These are phyloP conservation scores for Mycena vulgaris DNA, from an alignment of 768 basidiomycete genomes.

Conservation along the genomic window DNA sequence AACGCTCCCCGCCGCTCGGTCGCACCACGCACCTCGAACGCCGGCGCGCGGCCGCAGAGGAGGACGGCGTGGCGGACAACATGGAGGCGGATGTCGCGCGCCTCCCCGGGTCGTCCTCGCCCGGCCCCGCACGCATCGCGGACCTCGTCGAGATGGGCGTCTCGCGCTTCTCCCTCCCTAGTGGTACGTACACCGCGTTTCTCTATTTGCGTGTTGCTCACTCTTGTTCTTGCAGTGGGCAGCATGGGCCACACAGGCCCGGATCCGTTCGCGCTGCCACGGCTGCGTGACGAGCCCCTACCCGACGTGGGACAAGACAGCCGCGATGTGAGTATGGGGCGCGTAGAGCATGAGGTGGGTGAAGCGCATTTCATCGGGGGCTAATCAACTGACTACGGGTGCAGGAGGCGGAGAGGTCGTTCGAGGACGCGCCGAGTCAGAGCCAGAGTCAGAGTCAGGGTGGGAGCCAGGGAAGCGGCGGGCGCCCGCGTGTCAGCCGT, in stretches of 20 bases:
- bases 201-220: not conserved
- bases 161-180: conserved; percentile 40
- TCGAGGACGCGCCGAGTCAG: not conserved
- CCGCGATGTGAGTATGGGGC: conserved; percentile 36
- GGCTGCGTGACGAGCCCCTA: conserved; percentile 15
- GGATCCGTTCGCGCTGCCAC: conserved; percentile 41
- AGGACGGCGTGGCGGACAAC: conserved; percentile 49
- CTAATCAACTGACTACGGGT: not conserved
- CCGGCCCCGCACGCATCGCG: conserved; percentile 48
- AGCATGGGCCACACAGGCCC: not conserved
- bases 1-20: conserved; percentile 50
- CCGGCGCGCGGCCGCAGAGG: conserved; percentile 41
- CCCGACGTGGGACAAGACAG: conserved; percentile 34
- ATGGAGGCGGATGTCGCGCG: conserved; percentile 53
- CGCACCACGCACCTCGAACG: conserved; percentile 58
- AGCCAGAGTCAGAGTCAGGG: not conserved
- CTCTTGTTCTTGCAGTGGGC: not conserved
- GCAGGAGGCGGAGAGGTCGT: not conserved
- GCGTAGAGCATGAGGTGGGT: conserved; percentile 28
- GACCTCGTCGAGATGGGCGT: conserved; percentile 34
- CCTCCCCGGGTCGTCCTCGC: conserved; percentile 67
- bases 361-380: not conserved
- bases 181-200: conserved; percentile 21
- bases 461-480: conserved; percentile 38
- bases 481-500: conserved; percentile 64